These are phyloP conservation scores for Astrocystis sublimbata DNA, from an alignment of 495 filamentous ascomycete genomes.

Conservation along the genomic window DNA sequence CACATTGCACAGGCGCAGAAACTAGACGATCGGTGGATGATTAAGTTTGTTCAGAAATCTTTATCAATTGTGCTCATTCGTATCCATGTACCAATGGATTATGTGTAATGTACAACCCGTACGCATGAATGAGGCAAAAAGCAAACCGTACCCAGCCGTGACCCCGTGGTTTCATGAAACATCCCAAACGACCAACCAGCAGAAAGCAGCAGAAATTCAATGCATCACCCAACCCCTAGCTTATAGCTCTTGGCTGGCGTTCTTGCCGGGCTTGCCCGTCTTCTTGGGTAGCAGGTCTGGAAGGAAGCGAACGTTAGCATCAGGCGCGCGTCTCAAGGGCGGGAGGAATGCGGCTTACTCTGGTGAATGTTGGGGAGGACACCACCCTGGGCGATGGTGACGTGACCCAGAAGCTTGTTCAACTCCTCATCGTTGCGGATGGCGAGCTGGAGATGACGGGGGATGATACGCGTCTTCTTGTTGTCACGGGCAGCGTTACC, in stretches of 20 bases:
- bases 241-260: slow-evolving; percentile 88
- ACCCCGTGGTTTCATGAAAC: slow-evolving; percentile 77
- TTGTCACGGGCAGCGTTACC: slow-evolving; percentile 99
- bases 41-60: slow-evolving; percentile 19
- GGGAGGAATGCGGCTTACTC: slow-evolving; percentile 68
- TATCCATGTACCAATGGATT: slow-evolving; percentile 72
- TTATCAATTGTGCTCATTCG: slow-evolving; percentile 55
- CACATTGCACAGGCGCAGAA: too few species aligned
- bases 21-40: too few species aligned
- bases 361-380: slow-evolving; percentile 98
- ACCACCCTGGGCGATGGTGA: slow-evolving; percentile 99
- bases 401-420: slow-evolving; percentile 99
- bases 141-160: slow-evolving; percentile 80
- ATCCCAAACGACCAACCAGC: slow-evolving; percentile 72
- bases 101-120: slow-evolving; percentile 83
- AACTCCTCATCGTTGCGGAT: slow-evolving; percentile 99
- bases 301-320: slow-evolving; percentile 47
- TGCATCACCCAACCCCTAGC: slow-evolving; percentile 33
- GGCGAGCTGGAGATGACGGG: slow-evolving; percentile 97
- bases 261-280: slow-evolving; percentile 90
- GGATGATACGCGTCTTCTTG: slow-evolving; percentile 99
- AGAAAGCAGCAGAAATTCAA: slow-evolving; percentile 60
- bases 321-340: neutral
- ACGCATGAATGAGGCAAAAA: slow-evolving; percentile 69
- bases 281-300: slow-evolving; percentile 97